Conservation (phyloP, 2,329 filamentous ascomycete genomes). For the Intubia oerlemansii region DNA sequence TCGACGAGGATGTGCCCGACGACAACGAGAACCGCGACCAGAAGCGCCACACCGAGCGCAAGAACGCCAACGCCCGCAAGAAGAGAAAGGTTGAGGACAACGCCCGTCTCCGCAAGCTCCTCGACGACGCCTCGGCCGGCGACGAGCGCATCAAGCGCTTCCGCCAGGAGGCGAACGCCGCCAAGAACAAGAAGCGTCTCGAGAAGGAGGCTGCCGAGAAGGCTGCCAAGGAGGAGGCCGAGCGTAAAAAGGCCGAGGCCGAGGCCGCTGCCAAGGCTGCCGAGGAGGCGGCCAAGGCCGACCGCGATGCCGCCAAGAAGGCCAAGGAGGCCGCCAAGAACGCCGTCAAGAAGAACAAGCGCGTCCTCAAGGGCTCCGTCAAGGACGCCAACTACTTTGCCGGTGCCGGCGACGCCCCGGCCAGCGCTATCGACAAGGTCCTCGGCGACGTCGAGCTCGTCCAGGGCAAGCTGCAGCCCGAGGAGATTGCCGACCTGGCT, state of each 20-base stretch:
- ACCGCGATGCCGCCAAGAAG: conserved; percentile 77
- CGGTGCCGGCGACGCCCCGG: conserved; percentile 47
- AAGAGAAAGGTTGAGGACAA: conserved; percentile 99
- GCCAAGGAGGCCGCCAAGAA: conserved; percentile 97
- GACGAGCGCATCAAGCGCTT: conserved; percentile 98
- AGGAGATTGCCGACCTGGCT: conserved; percentile 72
- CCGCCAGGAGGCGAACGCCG: conserved; percentile 72
- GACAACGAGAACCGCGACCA: conserved; percentile 98
- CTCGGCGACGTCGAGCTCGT: conserved; percentile 71
- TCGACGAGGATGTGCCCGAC: conserved; percentile 95
- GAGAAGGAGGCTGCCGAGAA: conserved; percentile 87
- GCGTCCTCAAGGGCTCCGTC: conserved; percentile 76
- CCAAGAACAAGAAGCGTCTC: conserved; percentile 86
- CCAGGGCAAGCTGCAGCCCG: conserved; percentile 71
- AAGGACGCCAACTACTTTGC: conserved; percentile 98
- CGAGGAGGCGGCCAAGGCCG: conserved; percentile 67
- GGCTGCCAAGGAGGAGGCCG: conserved; percentile 66
- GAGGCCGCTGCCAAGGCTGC: conserved; percentile 62
- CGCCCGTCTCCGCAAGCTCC: conserved; percentile 66
- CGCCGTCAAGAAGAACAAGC: conserved; percentile 99
- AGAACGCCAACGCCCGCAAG: conserved; percentile 92
- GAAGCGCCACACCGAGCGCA: conserved; percentile 93
- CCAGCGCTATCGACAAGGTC: conserved; percentile 60
- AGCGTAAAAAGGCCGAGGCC: conserved; percentile 65
- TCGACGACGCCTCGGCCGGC: conserved; percentile 64